A percentile compares a stretch with the other conserved stretches of the same genome.
phyloP scores from a whole-genome alignment of 2,329 filamentous ascomycete species.

The Microdochium paspali region DNA sequence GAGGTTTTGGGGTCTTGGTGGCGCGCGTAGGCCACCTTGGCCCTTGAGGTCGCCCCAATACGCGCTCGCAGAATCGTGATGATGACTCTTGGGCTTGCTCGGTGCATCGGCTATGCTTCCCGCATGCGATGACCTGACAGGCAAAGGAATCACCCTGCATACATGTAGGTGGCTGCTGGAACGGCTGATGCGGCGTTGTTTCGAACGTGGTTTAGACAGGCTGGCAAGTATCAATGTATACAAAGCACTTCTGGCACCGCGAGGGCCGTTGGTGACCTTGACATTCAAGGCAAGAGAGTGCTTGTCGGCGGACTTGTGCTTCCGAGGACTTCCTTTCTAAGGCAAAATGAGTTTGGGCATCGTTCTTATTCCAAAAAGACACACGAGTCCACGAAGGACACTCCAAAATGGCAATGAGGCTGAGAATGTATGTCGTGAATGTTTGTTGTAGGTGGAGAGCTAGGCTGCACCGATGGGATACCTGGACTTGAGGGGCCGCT shows the following conservation, averaged over 20 bases:
- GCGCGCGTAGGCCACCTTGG: not conserved
- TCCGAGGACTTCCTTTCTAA: constrained; percentile 31
- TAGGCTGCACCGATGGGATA: not conserved
- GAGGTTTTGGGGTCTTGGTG: not conserved
- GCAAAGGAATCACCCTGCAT: not conserved
- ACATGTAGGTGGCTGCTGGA: constrained; percentile 19
- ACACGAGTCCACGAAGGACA: not conserved
- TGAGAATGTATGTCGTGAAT: constrained; percentile 15
- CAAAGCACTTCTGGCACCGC: not conserved
- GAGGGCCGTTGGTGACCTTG: not conserved
- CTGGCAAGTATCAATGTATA: not conserved
- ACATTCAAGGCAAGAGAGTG: not conserved
- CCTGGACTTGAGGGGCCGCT: too few species aligned
- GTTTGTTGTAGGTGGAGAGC: constrained; percentile 6
- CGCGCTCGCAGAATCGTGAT: not conserved
- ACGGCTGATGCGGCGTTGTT: constrained; percentile 24
- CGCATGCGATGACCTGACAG: not conserved
- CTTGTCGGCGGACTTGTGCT: constrained; percentile 9
- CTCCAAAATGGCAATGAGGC: constrained; percentile 19
- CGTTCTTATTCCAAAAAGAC: constrained; percentile 27
- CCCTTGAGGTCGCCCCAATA: not conserved
- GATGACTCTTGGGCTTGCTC: not conserved
- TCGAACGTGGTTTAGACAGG: constrained; percentile 1
- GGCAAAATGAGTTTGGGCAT: constrained; percentile 34
- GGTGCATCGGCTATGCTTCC: not conserved